Evolutionary conservation across 2,329 filamentous ascomycete genomes (phyloP), one percentile per base, ranked within the genome.

Genomic region (Fusarium xyrophilum): DNA sequence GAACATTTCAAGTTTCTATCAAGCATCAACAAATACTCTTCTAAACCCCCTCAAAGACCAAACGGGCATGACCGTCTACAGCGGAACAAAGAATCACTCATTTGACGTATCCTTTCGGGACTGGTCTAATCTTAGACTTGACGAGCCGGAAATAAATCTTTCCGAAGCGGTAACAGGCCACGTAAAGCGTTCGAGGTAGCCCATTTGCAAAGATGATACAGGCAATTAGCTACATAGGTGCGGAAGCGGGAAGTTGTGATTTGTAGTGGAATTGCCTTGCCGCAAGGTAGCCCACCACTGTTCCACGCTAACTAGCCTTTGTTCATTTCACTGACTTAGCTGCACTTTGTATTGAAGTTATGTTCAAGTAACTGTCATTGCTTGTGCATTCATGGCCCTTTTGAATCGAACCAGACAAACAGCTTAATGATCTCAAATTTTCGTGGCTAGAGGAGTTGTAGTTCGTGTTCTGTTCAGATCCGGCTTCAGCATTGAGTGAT

Each of bases 351-450:
- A 39, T 39, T 14, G 5, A 21, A 38, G 36, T 39, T 15, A 39
- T 25, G 11, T 13, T 25, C 40, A 19, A 25, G 21, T 6, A 9
- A 43, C 7, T 6, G 11, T 42, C 15, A 13, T 4, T 25, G 3
- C 2, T 42, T 19, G 11, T 19, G 6, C 15, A 9, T 9, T 19
- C 2, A 13, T 25, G 3, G 13, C 7, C 23, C 1, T 9, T 19
- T 25, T 9, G 11, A 25, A 25, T 6, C 1, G 5, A 25, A 11
- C 15, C 5, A 11, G 9, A 6, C 3, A 7, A 12, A 25, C 11
- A 13, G 23, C 11, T 13, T 19, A 5, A 27, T 19, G 5, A 3
- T 6, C 11, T 0, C 17, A 19, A 21, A 17, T 10, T 3, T 25
- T 2, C 7, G 13, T 27, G 11, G 7, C 23, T 19, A 43, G 17